These are phyloP conservation scores for Meira nashicola DNA, from an alignment of 1,284 basidiomycete genomes.

Conservation along the genomic window DNA sequence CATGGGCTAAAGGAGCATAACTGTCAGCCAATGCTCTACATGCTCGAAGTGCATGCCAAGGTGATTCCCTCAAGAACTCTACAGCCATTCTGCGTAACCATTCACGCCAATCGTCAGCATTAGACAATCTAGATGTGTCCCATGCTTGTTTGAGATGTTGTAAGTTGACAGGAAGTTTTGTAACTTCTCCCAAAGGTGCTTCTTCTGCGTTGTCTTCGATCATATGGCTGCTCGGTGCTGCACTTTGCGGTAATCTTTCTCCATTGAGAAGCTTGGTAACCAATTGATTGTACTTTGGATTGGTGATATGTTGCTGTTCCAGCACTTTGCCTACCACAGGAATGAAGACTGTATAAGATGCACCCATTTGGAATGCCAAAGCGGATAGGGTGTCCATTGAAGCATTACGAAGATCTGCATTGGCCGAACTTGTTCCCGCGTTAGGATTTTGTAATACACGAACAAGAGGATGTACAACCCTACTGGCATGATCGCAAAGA, in stretches of 20 bases:
- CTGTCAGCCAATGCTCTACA: conserved; percentile 90
- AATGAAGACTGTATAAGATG: conserved; percentile 95
- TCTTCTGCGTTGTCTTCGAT: conserved; percentile 51
- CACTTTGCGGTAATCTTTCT: conserved; percentile 73
- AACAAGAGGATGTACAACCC: conserved; percentile 92
- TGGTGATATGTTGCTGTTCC: conserved; percentile 72
- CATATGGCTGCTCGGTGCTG: conserved; percentile 39
- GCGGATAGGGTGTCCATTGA: conserved; percentile 93
- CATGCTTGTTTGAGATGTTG: conserved; percentile 95
- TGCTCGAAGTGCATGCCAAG: conserved; percentile 90
- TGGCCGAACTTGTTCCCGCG: conserved; percentile 15
- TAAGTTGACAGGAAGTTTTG: conserved; percentile 94
- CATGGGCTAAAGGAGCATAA: conserved; percentile 83
- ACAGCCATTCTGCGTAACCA: conserved; percentile 93
- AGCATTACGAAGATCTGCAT: conserved; percentile 68
- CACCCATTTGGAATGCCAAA: conserved; percentile 83
- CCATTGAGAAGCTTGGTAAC: conserved; percentile 85
- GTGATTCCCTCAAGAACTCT: conserved; percentile 97
- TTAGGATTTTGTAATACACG: conserved; percentile 78
- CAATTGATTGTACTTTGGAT: conserved; percentile 80
- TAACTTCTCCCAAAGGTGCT: conserved; percentile 54
- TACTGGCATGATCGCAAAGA: conserved; percentile 96
- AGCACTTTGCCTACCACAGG: conserved; percentile 91
- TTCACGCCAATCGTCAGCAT: conserved; percentile 83
- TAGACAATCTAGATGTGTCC: conserved; percentile 77